Evolutionary conservation across 495 filamentous ascomycete genomes (phyloP), one percentile per base, ranked within the genome.

Genomic region (Jackrogersella minutella): DNA sequence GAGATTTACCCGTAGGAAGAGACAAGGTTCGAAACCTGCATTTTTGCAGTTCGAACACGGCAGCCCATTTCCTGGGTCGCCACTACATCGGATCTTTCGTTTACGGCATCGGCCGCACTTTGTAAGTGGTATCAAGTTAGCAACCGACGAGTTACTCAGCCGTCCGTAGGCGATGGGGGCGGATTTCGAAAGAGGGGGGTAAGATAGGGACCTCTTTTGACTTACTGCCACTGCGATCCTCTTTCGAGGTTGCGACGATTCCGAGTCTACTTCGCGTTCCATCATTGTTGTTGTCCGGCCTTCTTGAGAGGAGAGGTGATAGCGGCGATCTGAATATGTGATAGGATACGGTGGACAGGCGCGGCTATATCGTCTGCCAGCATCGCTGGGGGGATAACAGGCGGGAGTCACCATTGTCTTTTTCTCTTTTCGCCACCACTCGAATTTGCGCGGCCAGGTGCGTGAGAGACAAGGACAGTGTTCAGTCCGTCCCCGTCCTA

Each of bases 51-150:
- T 96, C 13, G 84, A 77, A 73, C 95, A 99, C 26, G 91, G 91
- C 19, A 80, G 79, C 8, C 88, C 90, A 72, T 91, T 84, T 22
- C 88, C 89, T 4, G 82, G 81, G 74, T 97, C 93, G 30, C 94
- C 95, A 62, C 91, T 97, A 79, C 95, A 99, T 73, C 92, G 90
- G 71, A 99, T 99, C 81, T 99, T 99, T 52, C 95, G 85, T 75
- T 93, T 93, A 49, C 95, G 88, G 74, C 95, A 99, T 62, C 95
- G 87, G 26, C 85, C 86, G 77, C 95, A 99, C 95, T 98, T 64
- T 30, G 43, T 73, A 62, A 13, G 39, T 22, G 62, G 37, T 8
- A 34, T 61, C 31, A 61, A 58, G 40, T 63, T n/a, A 71, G 69
- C 60, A 65, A 39, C 22, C n/a, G n/a, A 31, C 16, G 34, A 9